A percentile compares a stretch with the other conserved stretches of the same genome.
phyloP scores from a whole-genome alignment of 2,329 filamentous ascomycete species.

The Neodidymelliopsis sp. region DNA sequence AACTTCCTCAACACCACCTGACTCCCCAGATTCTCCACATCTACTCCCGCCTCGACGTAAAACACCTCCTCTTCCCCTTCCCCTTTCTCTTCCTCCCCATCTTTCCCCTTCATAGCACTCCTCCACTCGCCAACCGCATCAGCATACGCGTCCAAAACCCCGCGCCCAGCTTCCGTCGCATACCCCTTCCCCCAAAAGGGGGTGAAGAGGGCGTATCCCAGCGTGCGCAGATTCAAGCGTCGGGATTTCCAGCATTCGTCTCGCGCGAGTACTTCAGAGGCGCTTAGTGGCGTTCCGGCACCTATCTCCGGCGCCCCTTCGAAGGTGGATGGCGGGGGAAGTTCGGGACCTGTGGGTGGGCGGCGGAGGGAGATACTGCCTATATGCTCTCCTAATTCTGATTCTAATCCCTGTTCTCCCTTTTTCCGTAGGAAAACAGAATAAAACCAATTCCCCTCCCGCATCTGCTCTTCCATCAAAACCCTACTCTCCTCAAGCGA shows the following conservation, averaged over 20 bases:
- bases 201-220: constrained; percentile 36
- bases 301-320: not conserved
- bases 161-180: constrained; percentile 35
- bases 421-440: constrained; percentile 25
- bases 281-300: not conserved
- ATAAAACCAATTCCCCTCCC: constrained; percentile 18
- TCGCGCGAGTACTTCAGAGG: not conserved
- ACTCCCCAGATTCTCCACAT: constrained; percentile 31
- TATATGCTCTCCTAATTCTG: not conserved
- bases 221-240: constrained; percentile 19
- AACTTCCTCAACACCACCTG: constrained; percentile 33
- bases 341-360: not conserved
- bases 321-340: not conserved
- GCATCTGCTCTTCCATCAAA: constrained; percentile 28
- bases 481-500: constrained; percentile 27
- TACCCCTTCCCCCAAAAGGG: constrained; percentile 35
- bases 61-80: constrained; percentile 14
- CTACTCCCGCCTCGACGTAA: constrained; percentile 37
- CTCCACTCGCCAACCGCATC: not conserved
- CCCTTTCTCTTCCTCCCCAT: not conserved
- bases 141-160: constrained; percentile 26
- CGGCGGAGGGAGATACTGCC: constrained; percentile 2
- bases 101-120: no score
- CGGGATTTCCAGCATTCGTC: not conserved
- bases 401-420: not conserved